These are phyloP conservation scores for Calophaca sinica DNA, from an alignment of 306 rosid genomes.

Conservation along the genomic window DNA sequence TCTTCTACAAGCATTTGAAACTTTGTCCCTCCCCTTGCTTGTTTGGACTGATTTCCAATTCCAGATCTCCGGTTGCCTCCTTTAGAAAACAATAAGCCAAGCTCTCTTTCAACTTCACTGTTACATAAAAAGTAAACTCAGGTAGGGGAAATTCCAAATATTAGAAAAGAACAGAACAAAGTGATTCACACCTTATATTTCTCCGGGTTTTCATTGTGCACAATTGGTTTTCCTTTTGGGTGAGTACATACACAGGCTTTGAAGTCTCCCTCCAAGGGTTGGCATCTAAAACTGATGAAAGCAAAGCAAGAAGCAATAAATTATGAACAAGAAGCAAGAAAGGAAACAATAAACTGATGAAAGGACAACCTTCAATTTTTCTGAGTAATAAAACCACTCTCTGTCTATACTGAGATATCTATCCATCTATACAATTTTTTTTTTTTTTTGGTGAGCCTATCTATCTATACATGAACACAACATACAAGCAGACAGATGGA, in stretches of 20 bases:
- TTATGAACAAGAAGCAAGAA: neutral
- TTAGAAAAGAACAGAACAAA: conserved; percentile 19
- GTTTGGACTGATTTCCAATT: conserved; percentile 72
- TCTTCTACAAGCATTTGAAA: conserved; percentile 98
- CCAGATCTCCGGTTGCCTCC: conserved; percentile 74
- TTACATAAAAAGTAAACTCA: conserved; percentile 44
- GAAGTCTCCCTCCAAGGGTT: conserved; percentile 94
- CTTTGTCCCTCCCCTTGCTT: conserved; percentile 69
- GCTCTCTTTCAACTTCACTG: conserved; percentile 98
- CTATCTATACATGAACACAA: neutral
- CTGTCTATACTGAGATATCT: neutral
- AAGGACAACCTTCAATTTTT: conserved; percentile 14
- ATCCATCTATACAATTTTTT: neutral
- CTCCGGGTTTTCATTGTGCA: conserved; percentile 98
- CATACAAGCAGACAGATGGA: neutral
- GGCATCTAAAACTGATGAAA: conserved; percentile 77
- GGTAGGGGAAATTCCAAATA: conserved; percentile 19
- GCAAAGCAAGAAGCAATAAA: conserved; percentile 18
- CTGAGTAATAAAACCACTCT: neutral
- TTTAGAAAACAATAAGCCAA: conserved; percentile 86
- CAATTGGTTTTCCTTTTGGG: conserved; percentile 86
- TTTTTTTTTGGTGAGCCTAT: too few relatives aligned
- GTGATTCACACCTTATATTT: conserved; percentile 69
- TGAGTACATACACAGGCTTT: conserved; percentile 90
- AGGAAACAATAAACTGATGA: conserved; percentile 52